A percentile compares a stretch with the other conserved stretches of the same genome.
phyloP scores from a whole-genome alignment of 2,329 filamentous ascomycete species.

The Zopfia rhizophila region DNA sequence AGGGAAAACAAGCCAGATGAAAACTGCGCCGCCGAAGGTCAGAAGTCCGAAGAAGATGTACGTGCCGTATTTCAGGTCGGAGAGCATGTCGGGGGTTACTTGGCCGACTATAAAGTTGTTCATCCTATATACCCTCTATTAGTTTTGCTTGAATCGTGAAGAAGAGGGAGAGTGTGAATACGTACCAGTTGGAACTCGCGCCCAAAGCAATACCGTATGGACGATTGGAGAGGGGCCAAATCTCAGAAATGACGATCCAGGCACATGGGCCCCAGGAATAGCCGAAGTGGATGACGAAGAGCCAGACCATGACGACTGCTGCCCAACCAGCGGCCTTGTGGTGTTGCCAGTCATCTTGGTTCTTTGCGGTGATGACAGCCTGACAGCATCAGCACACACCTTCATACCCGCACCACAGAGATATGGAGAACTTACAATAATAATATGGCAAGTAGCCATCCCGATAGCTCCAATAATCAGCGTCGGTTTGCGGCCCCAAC shows the following conservation, averaged over 20 bases:
- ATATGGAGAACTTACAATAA: conserved; percentile 62
- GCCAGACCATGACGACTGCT: conserved; percentile 75
- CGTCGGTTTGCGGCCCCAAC: conserved; percentile 70
- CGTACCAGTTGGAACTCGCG: conserved; percentile 58
- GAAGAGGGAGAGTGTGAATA: neutral
- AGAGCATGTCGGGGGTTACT: conserved; percentile 75
- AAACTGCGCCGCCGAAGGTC: conserved; percentile 69
- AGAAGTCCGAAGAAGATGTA: conserved; percentile 77
- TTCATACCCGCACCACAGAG: too few relatives aligned
- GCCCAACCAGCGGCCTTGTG: conserved; percentile 75
- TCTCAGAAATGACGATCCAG: conserved; percentile 79
- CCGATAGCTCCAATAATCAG: conserved; percentile 73
- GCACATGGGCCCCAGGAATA: conserved; percentile 79
- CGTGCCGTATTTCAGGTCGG: conserved; percentile 73
- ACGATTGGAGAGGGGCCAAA: conserved; percentile 75
- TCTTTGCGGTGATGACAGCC: conserved; percentile 72
- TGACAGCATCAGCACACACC: too few relatives aligned
- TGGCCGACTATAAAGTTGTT: conserved; percentile 72
- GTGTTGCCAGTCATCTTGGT: conserved; percentile 66
- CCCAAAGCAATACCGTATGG: conserved; percentile 77
- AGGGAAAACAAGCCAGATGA: conserved; percentile 62
- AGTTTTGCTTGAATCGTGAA: conserved; percentile 1
- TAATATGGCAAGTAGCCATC: conserved; percentile 76
- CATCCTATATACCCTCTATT: conserved; percentile 38
- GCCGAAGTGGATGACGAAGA: conserved; percentile 79